These are phyloP conservation scores for Apiospora marii DNA, from an alignment of 2,329 filamentous ascomycete genomes.

Conservation along the genomic window DNA sequence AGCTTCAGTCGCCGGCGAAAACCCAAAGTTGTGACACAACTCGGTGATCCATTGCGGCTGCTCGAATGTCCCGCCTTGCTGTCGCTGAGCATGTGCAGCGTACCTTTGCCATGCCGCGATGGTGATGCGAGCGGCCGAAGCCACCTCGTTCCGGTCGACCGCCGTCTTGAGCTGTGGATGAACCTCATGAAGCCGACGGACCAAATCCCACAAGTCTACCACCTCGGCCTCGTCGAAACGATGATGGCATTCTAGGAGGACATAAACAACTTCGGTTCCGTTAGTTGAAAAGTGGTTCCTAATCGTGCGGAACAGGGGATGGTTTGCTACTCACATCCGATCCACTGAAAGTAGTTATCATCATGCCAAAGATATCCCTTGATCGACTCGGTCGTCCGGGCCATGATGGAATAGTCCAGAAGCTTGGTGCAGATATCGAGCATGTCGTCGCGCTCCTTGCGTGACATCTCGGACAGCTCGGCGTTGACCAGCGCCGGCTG, in stretches of 20 bases:
- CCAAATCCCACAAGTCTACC: not conserved
- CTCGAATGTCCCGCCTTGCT: not conserved
- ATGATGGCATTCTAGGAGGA: conserved; percentile 18
- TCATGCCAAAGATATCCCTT: conserved; percentile 2
- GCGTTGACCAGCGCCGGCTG: conserved; percentile 1
- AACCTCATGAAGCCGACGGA: not conserved
- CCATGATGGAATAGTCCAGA: not conserved
- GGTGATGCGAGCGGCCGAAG: not conserved
- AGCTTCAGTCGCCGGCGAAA: not conserved
- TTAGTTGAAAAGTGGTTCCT: not conserved
- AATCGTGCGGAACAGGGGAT: no score
- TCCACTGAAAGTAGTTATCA: conserved; percentile 9
- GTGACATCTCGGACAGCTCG: conserved; percentile 8
- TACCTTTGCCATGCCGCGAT: not conserved
- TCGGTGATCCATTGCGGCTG: not conserved
- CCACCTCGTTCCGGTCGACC: not conserved
- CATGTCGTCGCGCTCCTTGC: not conserved
- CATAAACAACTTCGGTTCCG: not conserved
- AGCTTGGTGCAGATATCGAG: conserved; percentile 6
- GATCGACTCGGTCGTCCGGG: not conserved
- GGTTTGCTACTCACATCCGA: not conserved
- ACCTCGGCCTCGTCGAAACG: not conserved
- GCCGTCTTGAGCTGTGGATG: not conserved
- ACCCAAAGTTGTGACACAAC: not conserved
- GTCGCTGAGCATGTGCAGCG: not conserved